Conservation (phyloP, 257 asterid species). For the Scutellaria baicalensis region DNA sequence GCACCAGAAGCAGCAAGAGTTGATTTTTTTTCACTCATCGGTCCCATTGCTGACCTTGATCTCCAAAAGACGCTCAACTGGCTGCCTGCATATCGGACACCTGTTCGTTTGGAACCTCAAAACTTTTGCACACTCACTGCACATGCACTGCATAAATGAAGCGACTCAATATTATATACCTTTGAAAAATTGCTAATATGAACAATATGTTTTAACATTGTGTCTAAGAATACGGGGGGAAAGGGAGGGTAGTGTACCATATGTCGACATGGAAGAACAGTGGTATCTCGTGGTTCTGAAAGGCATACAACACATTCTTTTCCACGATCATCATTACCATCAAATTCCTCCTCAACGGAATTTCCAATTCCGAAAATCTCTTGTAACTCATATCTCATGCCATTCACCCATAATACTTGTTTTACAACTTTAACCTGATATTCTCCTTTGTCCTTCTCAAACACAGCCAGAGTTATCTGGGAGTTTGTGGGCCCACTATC, state of each 20-base stretch:
- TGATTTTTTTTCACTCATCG: constrained; percentile 38
- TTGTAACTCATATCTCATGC: constrained; percentile 78
- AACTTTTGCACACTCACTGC: constrained; percentile 92
- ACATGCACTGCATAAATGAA: constrained; percentile 66
- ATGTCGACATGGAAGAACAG: constrained; percentile 93
- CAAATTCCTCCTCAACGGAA: constrained; percentile 61
- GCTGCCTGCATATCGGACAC: constrained; percentile 97
- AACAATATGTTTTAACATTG: background rate
- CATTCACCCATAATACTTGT: constrained; percentile 80
- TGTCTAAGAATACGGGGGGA: background rate
- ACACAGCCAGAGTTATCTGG: constrained; percentile 80
- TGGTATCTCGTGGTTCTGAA: constrained; percentile 82
- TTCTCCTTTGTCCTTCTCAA: constrained; percentile 78
- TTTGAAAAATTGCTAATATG: background rate
- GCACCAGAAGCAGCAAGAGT: background rate
- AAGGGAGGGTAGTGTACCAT: constrained; percentile 40
- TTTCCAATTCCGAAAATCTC: constrained; percentile 85
- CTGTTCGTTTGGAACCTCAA: constrained; percentile 90
- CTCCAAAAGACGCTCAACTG: constrained; percentile 92
- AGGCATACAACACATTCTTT: constrained; percentile 93
- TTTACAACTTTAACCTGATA: constrained; percentile 65
- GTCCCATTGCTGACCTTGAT: constrained; percentile 62
- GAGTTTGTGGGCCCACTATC: constrained; percentile 46
- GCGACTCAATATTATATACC: background rate
- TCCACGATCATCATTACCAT: constrained; percentile 66